phyloP scores from a whole-genome alignment of 2,329 filamentous ascomycete species.

The Colletotrichum liriopes region DNA sequence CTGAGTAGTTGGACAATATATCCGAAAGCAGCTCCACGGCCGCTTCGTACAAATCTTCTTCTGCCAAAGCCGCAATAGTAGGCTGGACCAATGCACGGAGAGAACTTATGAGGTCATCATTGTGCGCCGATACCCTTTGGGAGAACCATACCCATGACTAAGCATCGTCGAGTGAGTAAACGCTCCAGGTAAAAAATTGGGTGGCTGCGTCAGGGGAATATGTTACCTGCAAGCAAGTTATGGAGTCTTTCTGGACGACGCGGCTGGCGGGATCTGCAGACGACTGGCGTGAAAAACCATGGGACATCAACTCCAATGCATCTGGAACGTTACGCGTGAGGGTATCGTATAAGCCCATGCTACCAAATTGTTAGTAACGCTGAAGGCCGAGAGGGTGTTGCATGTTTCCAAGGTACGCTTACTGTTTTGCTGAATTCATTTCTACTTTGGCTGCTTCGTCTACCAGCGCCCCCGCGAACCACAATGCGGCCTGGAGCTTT shows the following conservation, averaged over 20 bases:
- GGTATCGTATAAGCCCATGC: conserved; percentile 56
- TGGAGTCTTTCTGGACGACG: conserved; percentile 66
- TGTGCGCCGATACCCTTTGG: conserved; percentile 73
- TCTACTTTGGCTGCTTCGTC: conserved; percentile 80
- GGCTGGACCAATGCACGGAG: conserved; percentile 73
- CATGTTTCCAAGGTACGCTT: conserved; percentile 44
- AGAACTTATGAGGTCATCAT: conserved; percentile 70
- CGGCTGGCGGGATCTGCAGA: conserved; percentile 47
- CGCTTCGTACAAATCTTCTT: conserved; percentile 71
- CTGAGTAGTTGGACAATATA: conserved; percentile 74
- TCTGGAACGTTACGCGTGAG: conserved; percentile 60
- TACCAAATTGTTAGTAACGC: conserved; percentile 43
- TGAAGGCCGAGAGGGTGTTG: conserved; percentile 8
- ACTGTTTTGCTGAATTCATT: conserved; percentile 71
- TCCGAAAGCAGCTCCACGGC: conserved; percentile 78
- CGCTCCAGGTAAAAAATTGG: not conserved
- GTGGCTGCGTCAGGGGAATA: not conserved
- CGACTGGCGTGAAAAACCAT: conserved; percentile 49
- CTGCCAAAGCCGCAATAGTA: conserved; percentile 73
- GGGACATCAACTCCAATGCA: conserved; percentile 57
- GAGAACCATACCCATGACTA: conserved; percentile 84
- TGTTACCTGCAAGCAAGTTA: conserved; percentile 74
- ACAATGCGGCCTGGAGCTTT: conserved; percentile 72
- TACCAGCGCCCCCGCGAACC: conserved; percentile 75
- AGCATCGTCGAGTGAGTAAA: conserved; percentile 31